These are phyloP conservation scores for Amaranthus cruentus DNA, from an alignment of 148 eudicot species.

Conservation along the genomic window DNA sequence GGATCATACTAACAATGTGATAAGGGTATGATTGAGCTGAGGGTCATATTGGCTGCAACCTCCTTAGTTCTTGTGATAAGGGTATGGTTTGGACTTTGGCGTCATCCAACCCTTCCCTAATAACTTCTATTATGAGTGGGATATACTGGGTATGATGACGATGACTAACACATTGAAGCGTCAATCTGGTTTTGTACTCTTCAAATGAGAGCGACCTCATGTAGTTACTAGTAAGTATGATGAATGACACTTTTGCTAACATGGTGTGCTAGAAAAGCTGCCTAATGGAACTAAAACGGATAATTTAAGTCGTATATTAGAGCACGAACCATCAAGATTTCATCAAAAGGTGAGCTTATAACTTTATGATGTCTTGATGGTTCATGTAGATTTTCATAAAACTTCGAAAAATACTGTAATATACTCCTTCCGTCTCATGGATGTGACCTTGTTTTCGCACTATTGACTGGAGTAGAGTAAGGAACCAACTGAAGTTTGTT, in stretches of 20 bases:
- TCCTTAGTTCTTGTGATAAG: no score
- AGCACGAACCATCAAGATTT: not conserved
- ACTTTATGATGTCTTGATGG: no score
- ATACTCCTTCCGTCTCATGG: not conserved
- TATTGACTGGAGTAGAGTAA: not conserved
- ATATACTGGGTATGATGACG: no score
- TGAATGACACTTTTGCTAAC: not conserved
- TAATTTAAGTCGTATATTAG: not conserved
- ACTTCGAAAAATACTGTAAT: not conserved
- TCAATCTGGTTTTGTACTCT: not conserved
- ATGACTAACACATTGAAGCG: not conserved
- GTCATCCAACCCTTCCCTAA: no score
- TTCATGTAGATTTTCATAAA: slow-evolving; percentile 1
- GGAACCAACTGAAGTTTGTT: not conserved
- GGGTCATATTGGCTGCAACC: no score
- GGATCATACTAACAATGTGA: not conserved
- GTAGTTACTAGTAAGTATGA: not conserved
- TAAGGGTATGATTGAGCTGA: no score
- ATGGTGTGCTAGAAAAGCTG: not conserved
- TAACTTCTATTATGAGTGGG: no score
- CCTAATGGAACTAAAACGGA: not conserved
- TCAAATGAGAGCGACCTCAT: not conserved
- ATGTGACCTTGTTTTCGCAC: slow-evolving; percentile 4
- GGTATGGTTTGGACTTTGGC: no score
- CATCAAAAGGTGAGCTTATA: no score